A percentile compares a stretch with the other conserved stretches of the same genome.
phyloP scores from a whole-genome alignment of 129 eudicot genomes.

The Glebionis coronaria region DNA sequence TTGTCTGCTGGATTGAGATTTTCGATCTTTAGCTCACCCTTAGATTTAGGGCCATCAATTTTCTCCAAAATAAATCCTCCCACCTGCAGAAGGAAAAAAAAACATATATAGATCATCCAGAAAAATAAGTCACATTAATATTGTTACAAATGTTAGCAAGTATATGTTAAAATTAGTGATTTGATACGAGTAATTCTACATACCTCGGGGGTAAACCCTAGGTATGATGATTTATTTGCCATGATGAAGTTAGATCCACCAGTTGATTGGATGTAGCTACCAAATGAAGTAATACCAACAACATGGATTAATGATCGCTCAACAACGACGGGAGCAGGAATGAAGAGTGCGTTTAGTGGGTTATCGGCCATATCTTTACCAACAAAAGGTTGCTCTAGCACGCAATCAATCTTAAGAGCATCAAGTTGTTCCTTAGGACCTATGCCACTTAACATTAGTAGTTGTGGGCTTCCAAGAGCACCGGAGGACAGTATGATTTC shows the following conservation, averaged over 20 bases:
- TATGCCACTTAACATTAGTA: slow-evolving; percentile 62
- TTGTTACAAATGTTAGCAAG: no score
- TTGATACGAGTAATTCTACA: no score
- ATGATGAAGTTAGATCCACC: no score
- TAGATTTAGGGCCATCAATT: background rate
- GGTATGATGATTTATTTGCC: no score
- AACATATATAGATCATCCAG: no score
- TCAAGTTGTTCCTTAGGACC: slow-evolving; percentile 53
- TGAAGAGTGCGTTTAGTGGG: slow-evolving; percentile 61
- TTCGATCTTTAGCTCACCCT: background rate
- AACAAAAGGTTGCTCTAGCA: slow-evolving; percentile 44
- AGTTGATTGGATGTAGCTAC: no score
- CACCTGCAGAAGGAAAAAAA: background rate
- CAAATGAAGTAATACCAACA: slow-evolving; percentile 29
- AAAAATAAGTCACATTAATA: no score
- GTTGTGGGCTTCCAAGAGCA: slow-evolving; percentile 21
- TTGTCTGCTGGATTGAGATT: background rate
- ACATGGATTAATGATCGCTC: slow-evolving; percentile 59
- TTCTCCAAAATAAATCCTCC: background rate
- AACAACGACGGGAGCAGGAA: slow-evolving; percentile 67
- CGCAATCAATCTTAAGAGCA: slow-evolving; percentile 49
- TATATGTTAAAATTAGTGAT: no score
- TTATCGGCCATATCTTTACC: slow-evolving; percentile 36
- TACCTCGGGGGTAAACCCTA: no score
- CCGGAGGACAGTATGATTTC: no score